Evolutionary conservation across 768 basidiomycete species (phyloP), one percentile per base, ranked within the genome.

Genomic region (Russula griseocarnosa): DNA sequence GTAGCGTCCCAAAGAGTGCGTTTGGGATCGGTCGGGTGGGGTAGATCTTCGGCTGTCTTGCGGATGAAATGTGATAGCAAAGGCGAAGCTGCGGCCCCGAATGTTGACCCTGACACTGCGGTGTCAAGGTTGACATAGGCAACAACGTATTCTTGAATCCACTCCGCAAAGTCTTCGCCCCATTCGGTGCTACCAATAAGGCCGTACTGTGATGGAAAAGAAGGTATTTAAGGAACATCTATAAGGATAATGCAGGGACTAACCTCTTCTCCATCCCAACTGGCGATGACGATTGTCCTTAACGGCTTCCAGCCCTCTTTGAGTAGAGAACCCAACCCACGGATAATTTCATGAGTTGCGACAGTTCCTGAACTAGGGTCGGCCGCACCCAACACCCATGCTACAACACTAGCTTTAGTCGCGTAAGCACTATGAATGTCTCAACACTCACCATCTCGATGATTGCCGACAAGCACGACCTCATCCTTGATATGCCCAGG

Each of bases 101-200:
- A 91, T 14, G 77, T 77, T 34, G 86, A 86, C 18, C 86, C 87
- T 6, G 79, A 71, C 9, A 85, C 85, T 3, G 89, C 84, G 9
- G 81, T 79, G 69, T 92, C 90, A 28, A 94, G 79, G 71, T 97
- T 97, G 62, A 97, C 76, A 71, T 98, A 98, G 16, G 90, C 82
- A 18, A 91, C 93, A 50, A 87, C 89, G 66, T 95, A 83, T 38
- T 87, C 78, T 46, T 82, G 79, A 44, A 98, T 84, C 85, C 89
- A 96, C 18, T 83, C 79, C 0, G 85, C 71, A 70, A 96, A 98
- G 71, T 98, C 96, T 73, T 98, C 96, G 3, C 86, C 93, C 83
- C 88, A 96, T 74, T 98, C 96, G 4, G 92, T 95, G 70, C 87
- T 90, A 30, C 95, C 95, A 42, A 92, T 72, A 47, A 93, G 79